phyloP scores from a whole-genome alignment of 1,284 basidiomycete genomes.

The Cryptococcus hybrid region DNA sequence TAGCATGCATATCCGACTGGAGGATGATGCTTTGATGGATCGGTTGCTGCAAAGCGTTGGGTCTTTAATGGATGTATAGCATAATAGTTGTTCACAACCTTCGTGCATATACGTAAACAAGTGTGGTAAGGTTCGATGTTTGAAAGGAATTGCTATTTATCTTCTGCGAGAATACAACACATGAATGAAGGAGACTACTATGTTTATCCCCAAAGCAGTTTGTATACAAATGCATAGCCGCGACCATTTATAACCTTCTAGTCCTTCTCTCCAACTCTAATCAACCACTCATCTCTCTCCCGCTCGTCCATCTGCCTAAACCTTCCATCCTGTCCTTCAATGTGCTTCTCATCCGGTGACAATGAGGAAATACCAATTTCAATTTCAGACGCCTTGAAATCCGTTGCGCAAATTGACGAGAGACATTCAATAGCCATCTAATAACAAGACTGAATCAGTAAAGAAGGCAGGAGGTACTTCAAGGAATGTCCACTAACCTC shows the following conservation, averaged over 20 bases:
- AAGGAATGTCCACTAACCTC: constrained; percentile 56
- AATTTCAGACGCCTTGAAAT: constrained; percentile 71
- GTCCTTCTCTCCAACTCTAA: constrained; percentile 93
- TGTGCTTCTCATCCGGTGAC: constrained; percentile 36
- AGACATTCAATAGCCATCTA: constrained; percentile 94
- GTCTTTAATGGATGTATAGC: too few relatives aligned
- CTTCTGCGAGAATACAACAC: too few relatives aligned
- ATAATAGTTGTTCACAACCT: too few relatives aligned
- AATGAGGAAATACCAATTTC: constrained; percentile 55
- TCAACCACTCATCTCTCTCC: constrained; percentile 80
- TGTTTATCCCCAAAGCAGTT: too few relatives aligned
- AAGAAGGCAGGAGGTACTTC: constrained; percentile 1
- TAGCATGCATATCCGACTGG: too few relatives aligned
- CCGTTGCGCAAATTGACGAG: constrained; percentile 88
- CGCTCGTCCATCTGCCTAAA: constrained; percentile 81
- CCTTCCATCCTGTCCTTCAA: constrained; percentile 45
- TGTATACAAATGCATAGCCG: too few relatives aligned
- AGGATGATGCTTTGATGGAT: too few relatives aligned
- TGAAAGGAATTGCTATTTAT: too few relatives aligned
- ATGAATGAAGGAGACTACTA: too few relatives aligned
- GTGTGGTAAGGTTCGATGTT: too few relatives aligned
- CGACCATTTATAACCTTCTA: constrained; percentile 38
- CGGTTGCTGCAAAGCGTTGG: too few relatives aligned
- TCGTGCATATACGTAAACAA: too few relatives aligned
- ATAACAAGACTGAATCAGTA: neutral